Evolutionary conservation across 2,329 filamentous ascomycete species (phyloP).

Genomic region (Neonectria neomacrospora): DNA sequence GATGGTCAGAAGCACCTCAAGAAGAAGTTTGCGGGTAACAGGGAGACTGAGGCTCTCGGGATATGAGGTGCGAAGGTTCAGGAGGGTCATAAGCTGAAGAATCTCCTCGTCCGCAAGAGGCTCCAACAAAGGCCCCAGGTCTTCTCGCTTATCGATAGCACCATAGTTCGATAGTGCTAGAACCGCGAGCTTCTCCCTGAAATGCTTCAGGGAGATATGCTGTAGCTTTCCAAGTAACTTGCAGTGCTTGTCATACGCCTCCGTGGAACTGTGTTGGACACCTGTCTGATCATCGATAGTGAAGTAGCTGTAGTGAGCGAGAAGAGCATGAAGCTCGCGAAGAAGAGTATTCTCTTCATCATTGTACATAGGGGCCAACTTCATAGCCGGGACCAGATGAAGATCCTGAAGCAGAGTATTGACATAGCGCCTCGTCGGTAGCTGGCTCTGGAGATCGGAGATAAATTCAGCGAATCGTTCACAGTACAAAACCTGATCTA

Average conservation of each 20-base stretch:
- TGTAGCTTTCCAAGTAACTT: slow-evolving; percentile 81
- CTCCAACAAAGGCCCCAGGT: slow-evolving; percentile 80
- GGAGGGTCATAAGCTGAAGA: slow-evolving; percentile 70
- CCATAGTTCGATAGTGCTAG: slow-evolving; percentile 93
- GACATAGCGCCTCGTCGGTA: slow-evolving; percentile 93
- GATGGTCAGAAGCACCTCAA: slow-evolving; percentile 77
- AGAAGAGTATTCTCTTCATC: slow-evolving; percentile 80
- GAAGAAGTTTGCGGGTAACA: slow-evolving; percentile 71
- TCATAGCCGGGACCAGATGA: slow-evolving; percentile 81
- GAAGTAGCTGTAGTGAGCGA: slow-evolving; percentile 89
- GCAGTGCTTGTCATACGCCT: slow-evolving; percentile 85
- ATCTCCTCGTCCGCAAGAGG: slow-evolving; percentile 81
- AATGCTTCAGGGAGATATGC: slow-evolving; percentile 79
- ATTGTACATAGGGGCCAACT: slow-evolving; percentile 81
- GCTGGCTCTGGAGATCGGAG: slow-evolving; percentile 89
- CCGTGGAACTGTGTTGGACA: slow-evolving; percentile 74
- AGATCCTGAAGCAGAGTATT: slow-evolving; percentile 89
- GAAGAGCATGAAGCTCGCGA: slow-evolving; percentile 81
- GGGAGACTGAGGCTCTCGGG: slow-evolving; percentile 75
- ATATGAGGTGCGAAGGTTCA: slow-evolving; percentile 86
- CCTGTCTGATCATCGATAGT: slow-evolving; percentile 92
- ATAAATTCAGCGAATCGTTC: slow-evolving; percentile 94
- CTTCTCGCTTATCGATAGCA: slow-evolving; percentile 81
- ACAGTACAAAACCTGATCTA: slow-evolving; percentile 81
- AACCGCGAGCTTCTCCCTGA: slow-evolving; percentile 91